A percentile compares a stretch with the other conserved stretches of the same genome.
Evolutionary conservation across 2,329 filamentous ascomycete genomes (phyloP).

Genomic region (Ophiosphaerella herpotricha): DNA sequence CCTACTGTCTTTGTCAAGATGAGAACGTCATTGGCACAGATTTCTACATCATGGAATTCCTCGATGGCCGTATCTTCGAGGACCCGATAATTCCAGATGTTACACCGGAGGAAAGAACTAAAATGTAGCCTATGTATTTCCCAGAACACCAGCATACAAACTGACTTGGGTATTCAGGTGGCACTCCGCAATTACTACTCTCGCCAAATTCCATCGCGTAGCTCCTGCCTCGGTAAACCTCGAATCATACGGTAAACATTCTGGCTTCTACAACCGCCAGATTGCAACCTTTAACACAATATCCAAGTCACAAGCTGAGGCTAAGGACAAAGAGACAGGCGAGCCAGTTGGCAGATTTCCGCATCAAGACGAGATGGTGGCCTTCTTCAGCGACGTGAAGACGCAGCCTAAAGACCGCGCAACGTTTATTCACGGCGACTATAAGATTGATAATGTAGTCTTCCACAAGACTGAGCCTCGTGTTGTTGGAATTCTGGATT

Average conservation of each 20-base stretch:
- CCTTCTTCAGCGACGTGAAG: conserved; percentile 72
- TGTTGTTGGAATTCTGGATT: conserved; percentile 92
- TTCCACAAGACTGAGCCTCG: conserved; percentile 87
- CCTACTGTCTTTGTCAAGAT: conserved; percentile 87
- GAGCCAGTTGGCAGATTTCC: conserved; percentile 80
- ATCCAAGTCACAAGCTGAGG: conserved; percentile 74
- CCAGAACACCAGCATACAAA: not conserved
- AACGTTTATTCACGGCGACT: conserved; percentile 90
- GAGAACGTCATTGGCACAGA: conserved; percentile 78
- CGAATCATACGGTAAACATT: conserved; percentile 70
- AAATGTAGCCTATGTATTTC: conserved; percentile 58
- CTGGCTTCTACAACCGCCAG: conserved; percentile 85
- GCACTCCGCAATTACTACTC: conserved; percentile 79
- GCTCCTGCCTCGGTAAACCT: conserved; percentile 69
- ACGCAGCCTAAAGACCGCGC: conserved; percentile 77
- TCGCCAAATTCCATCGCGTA: conserved; percentile 84
- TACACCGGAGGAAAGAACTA: conserved; percentile 67
- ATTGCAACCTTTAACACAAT: conserved; percentile 81
- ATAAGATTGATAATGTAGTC: conserved; percentile 71
- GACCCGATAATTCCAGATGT: conserved; percentile 81
- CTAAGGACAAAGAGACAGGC: conserved; percentile 76
- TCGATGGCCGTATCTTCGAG: conserved; percentile 91
- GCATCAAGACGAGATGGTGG: conserved; percentile 77
- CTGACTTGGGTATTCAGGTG: conserved; percentile 60
- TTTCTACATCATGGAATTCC: conserved; percentile 97